phyloP scores from a whole-genome alignment of 331 rosid genomes.

The Malus hybrid region DNA sequence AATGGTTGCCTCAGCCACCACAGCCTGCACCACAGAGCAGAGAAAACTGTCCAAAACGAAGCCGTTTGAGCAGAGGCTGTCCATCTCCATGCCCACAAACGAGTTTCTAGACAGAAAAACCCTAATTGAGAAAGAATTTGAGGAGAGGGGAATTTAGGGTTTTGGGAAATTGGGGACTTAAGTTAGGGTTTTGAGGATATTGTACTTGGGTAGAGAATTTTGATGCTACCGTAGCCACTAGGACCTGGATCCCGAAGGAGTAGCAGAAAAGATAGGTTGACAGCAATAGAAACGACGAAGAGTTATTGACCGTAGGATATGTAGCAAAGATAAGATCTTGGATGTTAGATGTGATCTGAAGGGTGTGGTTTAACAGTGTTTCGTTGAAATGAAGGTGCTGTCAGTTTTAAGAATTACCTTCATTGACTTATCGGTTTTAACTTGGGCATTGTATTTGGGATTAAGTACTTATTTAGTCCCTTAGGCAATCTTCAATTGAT shows the following conservation, averaged over 20 bases:
- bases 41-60: constrained; percentile 10
- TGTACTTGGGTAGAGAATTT: neutral
- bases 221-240: neutral
- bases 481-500: too few species aligned
- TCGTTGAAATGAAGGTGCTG: neutral
- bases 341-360: neutral
- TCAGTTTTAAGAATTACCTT: neutral
- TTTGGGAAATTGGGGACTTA: constrained; percentile 13
- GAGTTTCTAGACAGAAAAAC: neutral
- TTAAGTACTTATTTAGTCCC: neutral
- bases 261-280: neutral
- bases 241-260: constrained; percentile 1
- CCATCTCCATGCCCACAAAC: constrained; percentile 12
- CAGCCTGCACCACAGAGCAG: constrained; percentile 16
- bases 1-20: constrained; percentile 22
- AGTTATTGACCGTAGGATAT: neutral
- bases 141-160: neutral
- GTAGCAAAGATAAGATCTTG: neutral
- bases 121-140: neutral
- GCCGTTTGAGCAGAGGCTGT: constrained; percentile 11
- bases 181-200: constrained; percentile 25
- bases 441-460: neutral
- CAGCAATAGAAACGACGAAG: neutral
- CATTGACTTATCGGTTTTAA: neutral
- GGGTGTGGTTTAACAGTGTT: neutral